Base-by-base conservation (phyloP, 2,329 filamentous ascomycete genomes). In the Bimuria novae-zelandiae region DNA sequence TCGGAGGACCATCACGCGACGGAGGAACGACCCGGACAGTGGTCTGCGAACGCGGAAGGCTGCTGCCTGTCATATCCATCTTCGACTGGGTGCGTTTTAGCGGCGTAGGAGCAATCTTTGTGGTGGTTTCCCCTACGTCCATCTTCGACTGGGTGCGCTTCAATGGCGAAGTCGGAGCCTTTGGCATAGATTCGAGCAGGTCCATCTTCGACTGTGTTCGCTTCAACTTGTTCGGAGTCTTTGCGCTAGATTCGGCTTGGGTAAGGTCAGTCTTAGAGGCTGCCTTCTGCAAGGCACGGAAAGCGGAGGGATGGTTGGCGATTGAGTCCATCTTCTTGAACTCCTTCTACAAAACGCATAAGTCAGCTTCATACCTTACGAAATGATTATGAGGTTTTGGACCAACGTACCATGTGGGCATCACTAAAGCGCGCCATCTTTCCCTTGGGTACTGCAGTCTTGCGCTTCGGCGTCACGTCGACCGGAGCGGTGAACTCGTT, bases 241-340 rank as follows among this genome's bases (percentile, higher is more conserved):
- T 74, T 49, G 66, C 62, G 32, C 69, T 64, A 7, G 63, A 16
- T 44, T 70, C 63, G 4, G 74, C 65, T 67, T 78, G 69, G 62
- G 69, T 76, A 46, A 74, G 75, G 69, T 78, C 84, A 62, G 77
- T 81, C 21, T 77, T 77, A 1, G 79, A 72, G 12, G 61, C 63
- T 17, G 71, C 63, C 41, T 68, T 71, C 59, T 72, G 70, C 10
- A 70, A 60, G 4, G 56, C 82, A 56, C 90, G 82, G 77, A 87
- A 94, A 14, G 88, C 84, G 10, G 92, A 96, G 7, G 91, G 82
- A 70, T 97, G 92, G 57, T 87, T 87, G 37, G 86, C 90, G 68
- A 97, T 97, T 1, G 92, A 97, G 71, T 96, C 92, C 93, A 97
- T 97, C 80, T 96, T 97, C 76, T 90, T 90, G 77, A 97, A 97